Evolutionary conservation across 1,284 basidiomycete species (phyloP).

Genomic region (Fomitiporia mediterranea): DNA sequence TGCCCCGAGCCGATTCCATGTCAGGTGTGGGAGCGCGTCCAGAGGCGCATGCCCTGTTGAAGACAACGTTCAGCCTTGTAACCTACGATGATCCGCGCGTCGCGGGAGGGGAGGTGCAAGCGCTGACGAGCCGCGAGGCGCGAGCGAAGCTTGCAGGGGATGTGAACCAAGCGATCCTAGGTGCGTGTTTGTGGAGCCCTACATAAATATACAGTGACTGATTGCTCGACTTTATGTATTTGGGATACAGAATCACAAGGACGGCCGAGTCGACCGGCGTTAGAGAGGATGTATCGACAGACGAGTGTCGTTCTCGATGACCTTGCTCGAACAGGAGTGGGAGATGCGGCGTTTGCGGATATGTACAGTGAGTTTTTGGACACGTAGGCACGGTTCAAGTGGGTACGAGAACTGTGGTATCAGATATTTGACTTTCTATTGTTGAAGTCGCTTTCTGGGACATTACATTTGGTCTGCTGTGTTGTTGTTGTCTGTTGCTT

Average conservation of each 20-base stretch:
- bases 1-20: slow-evolving; percentile 45
- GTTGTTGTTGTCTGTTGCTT: too few species aligned
- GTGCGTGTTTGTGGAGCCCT: slow-evolving; percentile 39
- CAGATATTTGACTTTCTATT: too few species aligned
- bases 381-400: slow-evolving; percentile 20
- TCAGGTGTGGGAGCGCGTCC: slow-evolving; percentile 43
- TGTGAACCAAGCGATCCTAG: slow-evolving; percentile 75
- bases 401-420: neutral
- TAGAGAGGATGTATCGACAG: slow-evolving; percentile 74
- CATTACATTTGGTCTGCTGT: too few species aligned
- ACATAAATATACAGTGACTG: neutral
- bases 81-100: slow-evolving; percentile 70
- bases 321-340: slow-evolving; percentile 64
- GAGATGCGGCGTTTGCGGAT: slow-evolving; percentile 75
- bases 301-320: slow-evolving; percentile 59
- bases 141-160: slow-evolving; percentile 65
- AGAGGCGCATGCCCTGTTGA: slow-evolving; percentile 60
- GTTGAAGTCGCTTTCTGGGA: neutral
- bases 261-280: slow-evolving; percentile 58
- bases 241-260: slow-evolving; percentile 63
- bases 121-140: slow-evolving; percentile 62
- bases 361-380: slow-evolving; percentile 64
- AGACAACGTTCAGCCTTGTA: slow-evolving; percentile 70
- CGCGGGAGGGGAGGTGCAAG: slow-evolving; percentile 57
- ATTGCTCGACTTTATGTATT: slow-evolving; percentile 12